Evolutionary conservation across 164 flowering plant genomes (phyloP).

Genomic region (Macadamia integrifolia): DNA sequence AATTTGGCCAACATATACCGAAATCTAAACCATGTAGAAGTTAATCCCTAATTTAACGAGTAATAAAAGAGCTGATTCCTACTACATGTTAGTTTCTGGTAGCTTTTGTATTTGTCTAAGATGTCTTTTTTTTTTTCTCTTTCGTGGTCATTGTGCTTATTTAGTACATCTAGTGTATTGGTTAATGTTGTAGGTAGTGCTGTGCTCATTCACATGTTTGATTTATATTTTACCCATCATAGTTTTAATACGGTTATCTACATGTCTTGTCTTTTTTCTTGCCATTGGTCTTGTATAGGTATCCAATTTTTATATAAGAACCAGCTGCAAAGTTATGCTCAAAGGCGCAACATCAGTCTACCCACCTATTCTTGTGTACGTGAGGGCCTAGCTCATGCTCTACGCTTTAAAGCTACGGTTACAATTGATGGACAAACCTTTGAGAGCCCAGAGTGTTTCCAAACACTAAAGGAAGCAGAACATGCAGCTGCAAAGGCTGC

Average conservation of each 20-base stretch:
- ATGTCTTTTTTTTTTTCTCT: background rate
- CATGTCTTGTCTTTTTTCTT: background rate
- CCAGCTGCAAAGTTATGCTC: slow-evolving; percentile 51
- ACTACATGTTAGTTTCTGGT: too few relatives aligned
- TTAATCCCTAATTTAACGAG: too few relatives aligned
- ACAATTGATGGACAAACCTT: slow-evolving; percentile 49
- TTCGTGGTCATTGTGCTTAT: background rate
- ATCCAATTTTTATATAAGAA: slow-evolving; percentile 36
- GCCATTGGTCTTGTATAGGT: slow-evolving; percentile 19
- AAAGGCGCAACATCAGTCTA: slow-evolving; percentile 31
- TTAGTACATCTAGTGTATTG: background rate
- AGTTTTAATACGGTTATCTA: background rate
- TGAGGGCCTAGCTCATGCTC: slow-evolving; percentile 60
- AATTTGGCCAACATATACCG: too few relatives aligned
- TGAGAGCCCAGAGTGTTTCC: slow-evolving; percentile 36
- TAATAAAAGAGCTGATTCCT: too few relatives aligned
- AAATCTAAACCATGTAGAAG: too few relatives aligned
- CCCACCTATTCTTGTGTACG: slow-evolving; percentile 46
- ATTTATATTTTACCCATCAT: background rate
- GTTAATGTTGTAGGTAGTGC: background rate
- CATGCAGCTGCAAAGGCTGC: slow-evolving; percentile 75
- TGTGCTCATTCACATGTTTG: background rate
- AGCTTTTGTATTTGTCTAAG: too few relatives aligned
- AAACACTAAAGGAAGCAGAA: slow-evolving; percentile 65
- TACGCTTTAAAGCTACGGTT: slow-evolving; percentile 59